Percentiles rank a stretch among this genome's conserved stretches.
Evolutionary conservation across 306 rosid genomes (phyloP).

Genomic region (Cucurbita moschata): DNA sequence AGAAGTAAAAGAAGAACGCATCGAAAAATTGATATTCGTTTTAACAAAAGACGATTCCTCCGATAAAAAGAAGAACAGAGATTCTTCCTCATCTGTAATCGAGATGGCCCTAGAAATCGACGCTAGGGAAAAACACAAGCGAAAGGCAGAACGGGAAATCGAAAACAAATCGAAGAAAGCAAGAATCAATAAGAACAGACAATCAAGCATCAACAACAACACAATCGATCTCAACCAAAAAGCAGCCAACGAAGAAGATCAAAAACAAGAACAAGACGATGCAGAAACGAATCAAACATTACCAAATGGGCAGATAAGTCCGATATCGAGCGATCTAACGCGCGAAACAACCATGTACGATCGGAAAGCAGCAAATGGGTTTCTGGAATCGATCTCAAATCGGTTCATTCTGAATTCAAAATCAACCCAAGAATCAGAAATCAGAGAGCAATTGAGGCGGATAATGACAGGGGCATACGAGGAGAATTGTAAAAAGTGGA

Average conservation of each 20-base stretch:
- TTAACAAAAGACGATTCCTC: slow-evolving; percentile 21
- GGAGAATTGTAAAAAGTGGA: slow-evolving; percentile 32
- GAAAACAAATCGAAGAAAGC: slow-evolving; percentile 28
- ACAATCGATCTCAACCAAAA: slow-evolving; percentile 64
- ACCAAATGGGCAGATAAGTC: slow-evolving; percentile 25
- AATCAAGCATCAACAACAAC: slow-evolving; percentile 46
- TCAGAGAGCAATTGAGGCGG: slow-evolving; percentile 21
- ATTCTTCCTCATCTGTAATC: slow-evolving; percentile 18
- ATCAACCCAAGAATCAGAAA: slow-evolving; percentile 31
- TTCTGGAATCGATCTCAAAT: slow-evolving; percentile 37
- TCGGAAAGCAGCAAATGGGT: slow-evolving; percentile 21
- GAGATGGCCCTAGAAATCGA: slow-evolving; percentile 36
- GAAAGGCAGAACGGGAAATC: slow-evolving; percentile 50
- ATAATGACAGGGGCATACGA: slow-evolving; percentile 38
- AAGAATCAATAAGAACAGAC: slow-evolving; percentile 37
- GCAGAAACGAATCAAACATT: slow-evolving; percentile 14
- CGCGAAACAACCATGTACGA: slow-evolving; percentile 28
- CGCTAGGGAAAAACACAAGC: slow-evolving; percentile 26
- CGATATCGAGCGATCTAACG: slow-evolving; percentile 58
- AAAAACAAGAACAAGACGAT: slow-evolving; percentile 5
- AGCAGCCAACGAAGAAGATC: slow-evolving; percentile 22
- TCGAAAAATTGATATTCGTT: slow-evolving; percentile 38
- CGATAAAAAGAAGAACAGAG: slow-evolving; percentile 18
- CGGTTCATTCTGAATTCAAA: slow-evolving; percentile 33
- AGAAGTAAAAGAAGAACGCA: slow-evolving; percentile 18